Conservation (phyloP, 2,329 filamentous ascomycete species). For the Penicillium sp. region DNA sequence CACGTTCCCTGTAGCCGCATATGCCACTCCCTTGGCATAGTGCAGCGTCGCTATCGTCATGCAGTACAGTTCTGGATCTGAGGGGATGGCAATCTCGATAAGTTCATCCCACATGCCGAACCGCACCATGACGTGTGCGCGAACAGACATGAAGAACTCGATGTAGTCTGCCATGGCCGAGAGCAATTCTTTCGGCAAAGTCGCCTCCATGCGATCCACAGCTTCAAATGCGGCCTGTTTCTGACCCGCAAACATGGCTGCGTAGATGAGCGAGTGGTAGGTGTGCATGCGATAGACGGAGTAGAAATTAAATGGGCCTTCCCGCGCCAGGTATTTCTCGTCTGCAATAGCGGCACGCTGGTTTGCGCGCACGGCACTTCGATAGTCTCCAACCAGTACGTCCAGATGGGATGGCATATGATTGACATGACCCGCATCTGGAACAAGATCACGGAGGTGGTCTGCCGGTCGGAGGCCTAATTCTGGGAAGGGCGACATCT, state of each 20-base stretch:
- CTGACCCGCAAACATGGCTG: slow-evolving; percentile 73
- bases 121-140: slow-evolving; percentile 67
- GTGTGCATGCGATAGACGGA: slow-evolving; percentile 73
- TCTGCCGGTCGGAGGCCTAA: slow-evolving; percentile 61
- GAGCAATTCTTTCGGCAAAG: slow-evolving; percentile 63
- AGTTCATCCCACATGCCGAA: slow-evolving; percentile 72
- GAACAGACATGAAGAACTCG: slow-evolving; percentile 67
- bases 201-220: slow-evolving; percentile 57
- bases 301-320: slow-evolving; percentile 68
- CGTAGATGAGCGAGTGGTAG: slow-evolving; percentile 72
- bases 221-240: slow-evolving; percentile 62
- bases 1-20: slow-evolving; percentile 58
- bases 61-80: slow-evolving; percentile 62
- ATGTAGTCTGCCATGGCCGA: slow-evolving; percentile 79
- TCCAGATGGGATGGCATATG: slow-evolving; percentile 80
- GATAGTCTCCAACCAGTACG: slow-evolving; percentile 69
- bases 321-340: slow-evolving; percentile 59
- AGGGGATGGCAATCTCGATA: slow-evolving; percentile 55
- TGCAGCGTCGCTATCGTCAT: slow-evolving; percentile 66
- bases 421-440: slow-evolving; percentile 67
- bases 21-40: slow-evolving; percentile 67
- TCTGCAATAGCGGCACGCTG: slow-evolving; percentile 65
- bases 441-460: slow-evolving; percentile 61
- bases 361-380: slow-evolving; percentile 65
- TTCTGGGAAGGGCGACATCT: slow-evolving; percentile 70